These are phyloP conservation scores for Gardenia jasminoides DNA, from an alignment of 257 asterid species.

Conservation along the genomic window DNA sequence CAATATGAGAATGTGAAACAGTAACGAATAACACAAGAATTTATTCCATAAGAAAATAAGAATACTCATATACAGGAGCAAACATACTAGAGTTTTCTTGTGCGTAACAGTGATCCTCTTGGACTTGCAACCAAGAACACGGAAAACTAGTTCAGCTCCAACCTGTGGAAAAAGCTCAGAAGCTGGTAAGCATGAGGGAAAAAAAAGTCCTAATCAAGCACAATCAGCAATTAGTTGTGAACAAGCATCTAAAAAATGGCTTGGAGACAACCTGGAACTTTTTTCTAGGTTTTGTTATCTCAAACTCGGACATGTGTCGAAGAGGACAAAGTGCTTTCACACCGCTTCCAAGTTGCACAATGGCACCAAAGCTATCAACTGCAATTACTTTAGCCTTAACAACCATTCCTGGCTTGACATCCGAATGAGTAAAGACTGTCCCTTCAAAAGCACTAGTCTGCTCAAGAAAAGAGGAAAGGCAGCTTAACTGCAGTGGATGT, in stretches of 20 bases:
- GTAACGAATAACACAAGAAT: neutral
- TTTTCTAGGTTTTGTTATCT: constrained; percentile 86
- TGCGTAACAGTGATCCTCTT: constrained; percentile 95
- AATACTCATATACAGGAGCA: constrained; percentile 24
- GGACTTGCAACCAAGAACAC: constrained; percentile 97
- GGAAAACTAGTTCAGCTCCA: constrained; percentile 80
- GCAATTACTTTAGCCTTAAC: constrained; percentile 85
- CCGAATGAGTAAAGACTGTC: constrained; percentile 87
- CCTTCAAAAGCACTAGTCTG: constrained; percentile 97
- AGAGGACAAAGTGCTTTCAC: constrained; percentile 99
- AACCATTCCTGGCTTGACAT: constrained; percentile 97
- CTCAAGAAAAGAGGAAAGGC: constrained; percentile 15
- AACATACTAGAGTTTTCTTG: constrained; percentile 89
- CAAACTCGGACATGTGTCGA: constrained; percentile 99
- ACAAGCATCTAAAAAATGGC: neutral
- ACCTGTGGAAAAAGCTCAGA: constrained; percentile 49
- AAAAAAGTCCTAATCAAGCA: neutral
- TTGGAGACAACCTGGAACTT: constrained; percentile 68
- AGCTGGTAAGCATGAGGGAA: constrained; percentile 13
- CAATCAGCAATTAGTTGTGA: constrained; percentile 16
- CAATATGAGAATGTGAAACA: neutral
- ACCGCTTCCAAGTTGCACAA: constrained; percentile 86
- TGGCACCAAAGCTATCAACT: constrained; percentile 82
- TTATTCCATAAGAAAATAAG: neutral
- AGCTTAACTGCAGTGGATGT: neutral